These are phyloP conservation scores for Cyclotella baltica DNA, from an alignment of 108 stramenopile species.

Conservation along the genomic window DNA sequence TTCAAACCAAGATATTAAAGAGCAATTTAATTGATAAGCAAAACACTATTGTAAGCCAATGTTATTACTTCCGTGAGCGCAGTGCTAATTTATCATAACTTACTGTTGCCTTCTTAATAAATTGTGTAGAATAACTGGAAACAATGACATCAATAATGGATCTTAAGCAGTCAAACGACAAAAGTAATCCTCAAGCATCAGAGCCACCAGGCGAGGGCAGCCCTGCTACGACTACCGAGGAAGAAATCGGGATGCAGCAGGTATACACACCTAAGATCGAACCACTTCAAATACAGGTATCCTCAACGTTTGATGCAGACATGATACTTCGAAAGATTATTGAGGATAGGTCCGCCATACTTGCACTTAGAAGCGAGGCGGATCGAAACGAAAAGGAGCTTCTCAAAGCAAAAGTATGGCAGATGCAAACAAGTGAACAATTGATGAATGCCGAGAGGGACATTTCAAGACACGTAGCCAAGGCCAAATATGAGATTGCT, in stretches of 20 bases:
- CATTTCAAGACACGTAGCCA: constrained; percentile 25
- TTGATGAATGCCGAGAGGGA: constrained; percentile 21
- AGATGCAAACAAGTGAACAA: constrained; percentile 19
- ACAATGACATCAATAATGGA: not conserved
- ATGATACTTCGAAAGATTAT: constrained; percentile 42
- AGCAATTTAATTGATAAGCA: not conserved
- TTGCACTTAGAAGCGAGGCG: constrained; percentile 33
- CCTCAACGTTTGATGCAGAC: constrained; percentile 38
- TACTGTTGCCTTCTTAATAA: not conserved
- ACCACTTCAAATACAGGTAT: constrained; percentile 29
- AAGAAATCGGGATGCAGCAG: not conserved
- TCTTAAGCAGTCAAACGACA: not conserved
- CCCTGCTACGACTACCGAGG: not conserved
- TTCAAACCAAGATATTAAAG: not conserved
- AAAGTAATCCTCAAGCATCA: constrained; percentile 6
- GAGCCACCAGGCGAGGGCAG: not conserved
- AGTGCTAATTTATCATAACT: not conserved
- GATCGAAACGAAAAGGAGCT: constrained; percentile 39
- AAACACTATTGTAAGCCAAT: not conserved
- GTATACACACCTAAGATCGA: not conserved
- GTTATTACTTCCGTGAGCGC: not conserved
- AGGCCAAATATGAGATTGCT: constrained; percentile 35
- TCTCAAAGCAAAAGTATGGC: constrained; percentile 35
- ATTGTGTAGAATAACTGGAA: not conserved
- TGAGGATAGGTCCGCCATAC: constrained; percentile 43